phyloP scores from a whole-genome alignment of 345 rosid species.

The Gossypium raimondii region DNA sequence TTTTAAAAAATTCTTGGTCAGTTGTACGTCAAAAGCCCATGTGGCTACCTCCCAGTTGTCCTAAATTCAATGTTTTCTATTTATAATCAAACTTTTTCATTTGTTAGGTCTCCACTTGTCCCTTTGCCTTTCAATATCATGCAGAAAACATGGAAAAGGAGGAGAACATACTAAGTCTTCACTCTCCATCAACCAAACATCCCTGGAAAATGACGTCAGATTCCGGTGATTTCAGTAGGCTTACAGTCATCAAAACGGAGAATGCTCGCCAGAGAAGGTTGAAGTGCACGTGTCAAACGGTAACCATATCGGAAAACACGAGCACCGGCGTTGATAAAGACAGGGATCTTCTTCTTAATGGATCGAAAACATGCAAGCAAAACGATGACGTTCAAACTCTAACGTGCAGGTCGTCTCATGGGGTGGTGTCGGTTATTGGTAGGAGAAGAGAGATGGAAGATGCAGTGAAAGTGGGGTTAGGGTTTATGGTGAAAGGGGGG shows the following conservation, averaged over 20 bases:
- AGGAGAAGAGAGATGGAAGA: slow-evolving; percentile 69
- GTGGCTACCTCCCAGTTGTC: slow-evolving; percentile 38
- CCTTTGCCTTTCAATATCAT: slow-evolving; percentile 16
- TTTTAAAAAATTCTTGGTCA: slow-evolving; percentile 10
- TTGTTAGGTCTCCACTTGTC: background rate
- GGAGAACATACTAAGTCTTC: background rate
- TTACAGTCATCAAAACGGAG: slow-evolving; percentile 17
- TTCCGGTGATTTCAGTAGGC: slow-evolving; percentile 18
- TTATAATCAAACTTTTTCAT: background rate
- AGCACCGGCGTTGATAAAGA: background rate
- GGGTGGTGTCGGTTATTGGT: slow-evolving; percentile 56
- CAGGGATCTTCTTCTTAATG: slow-evolving; percentile 3
- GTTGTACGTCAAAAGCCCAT: slow-evolving; percentile 19
- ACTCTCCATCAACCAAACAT: background rate
- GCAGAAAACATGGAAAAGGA: slow-evolving; percentile 14
- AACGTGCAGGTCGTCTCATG: slow-evolving; percentile 25
- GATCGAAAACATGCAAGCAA: slow-evolving; percentile 8
- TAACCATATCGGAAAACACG: slow-evolving; percentile 1
- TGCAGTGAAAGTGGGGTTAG: slow-evolving; percentile 44
- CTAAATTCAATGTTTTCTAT: slow-evolving; percentile 18
- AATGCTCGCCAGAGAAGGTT: slow-evolving; percentile 33
- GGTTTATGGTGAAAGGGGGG: slow-evolving; percentile 27
- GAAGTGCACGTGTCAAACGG: slow-evolving; percentile 25
- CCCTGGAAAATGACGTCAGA: slow-evolving; percentile 1
- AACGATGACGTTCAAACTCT: background rate